Percentiles rank a stretch among this genome's conserved stretches.
Conservation (phyloP, 2,329 filamentous ascomycete genomes). For the Pyrenophora seminiperda region DNA sequence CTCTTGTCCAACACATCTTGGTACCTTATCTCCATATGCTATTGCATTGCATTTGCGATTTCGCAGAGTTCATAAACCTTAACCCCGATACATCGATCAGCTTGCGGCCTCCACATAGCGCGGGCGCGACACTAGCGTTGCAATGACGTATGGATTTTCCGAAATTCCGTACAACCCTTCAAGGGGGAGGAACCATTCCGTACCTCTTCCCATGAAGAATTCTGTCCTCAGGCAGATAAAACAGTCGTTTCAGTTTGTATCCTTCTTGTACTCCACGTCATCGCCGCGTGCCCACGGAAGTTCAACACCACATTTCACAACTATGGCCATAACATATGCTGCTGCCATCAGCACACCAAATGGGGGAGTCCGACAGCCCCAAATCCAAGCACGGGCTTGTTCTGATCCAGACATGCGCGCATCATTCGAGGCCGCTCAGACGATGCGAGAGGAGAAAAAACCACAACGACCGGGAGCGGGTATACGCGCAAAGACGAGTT, state of each 20-base stretch:
- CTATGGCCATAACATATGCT: slow-evolving; percentile 26
- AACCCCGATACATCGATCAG: slow-evolving; percentile 2
- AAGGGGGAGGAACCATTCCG: not conserved
- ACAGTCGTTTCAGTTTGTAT: not conserved
- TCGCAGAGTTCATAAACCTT: not conserved
- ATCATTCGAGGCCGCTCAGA: slow-evolving; percentile 12
- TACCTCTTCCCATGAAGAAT: slow-evolving; percentile 4
- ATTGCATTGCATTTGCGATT: slow-evolving; percentile 1
- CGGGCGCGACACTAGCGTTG: slow-evolving; percentile 20
- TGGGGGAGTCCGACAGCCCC: slow-evolving; percentile 17
- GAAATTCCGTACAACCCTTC: slow-evolving; percentile 10
- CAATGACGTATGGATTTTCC: slow-evolving; percentile 28
- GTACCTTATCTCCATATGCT: too few species aligned
- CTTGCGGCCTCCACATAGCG: slow-evolving; percentile 20
- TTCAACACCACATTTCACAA: slow-evolving; percentile 1
- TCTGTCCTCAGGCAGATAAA: slow-evolving; percentile 6
- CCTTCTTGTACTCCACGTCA: not conserved
- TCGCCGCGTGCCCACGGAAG: not conserved
- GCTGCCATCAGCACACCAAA: slow-evolving; percentile 28
- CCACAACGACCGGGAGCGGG: slow-evolving; percentile 20
- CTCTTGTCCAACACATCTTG: not conserved
- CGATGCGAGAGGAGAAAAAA: slow-evolving; percentile 8
- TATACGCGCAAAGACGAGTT: slow-evolving; percentile 20
- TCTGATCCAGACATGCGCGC: slow-evolving; percentile 17
- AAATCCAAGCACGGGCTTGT: slow-evolving; percentile 18